Percentiles rank a stretch among this genome's conserved stretches.
Evolutionary conservation across 371 early-diverging fungal genomes (phyloP).

Genomic region (Parasitella parasitica): DNA sequence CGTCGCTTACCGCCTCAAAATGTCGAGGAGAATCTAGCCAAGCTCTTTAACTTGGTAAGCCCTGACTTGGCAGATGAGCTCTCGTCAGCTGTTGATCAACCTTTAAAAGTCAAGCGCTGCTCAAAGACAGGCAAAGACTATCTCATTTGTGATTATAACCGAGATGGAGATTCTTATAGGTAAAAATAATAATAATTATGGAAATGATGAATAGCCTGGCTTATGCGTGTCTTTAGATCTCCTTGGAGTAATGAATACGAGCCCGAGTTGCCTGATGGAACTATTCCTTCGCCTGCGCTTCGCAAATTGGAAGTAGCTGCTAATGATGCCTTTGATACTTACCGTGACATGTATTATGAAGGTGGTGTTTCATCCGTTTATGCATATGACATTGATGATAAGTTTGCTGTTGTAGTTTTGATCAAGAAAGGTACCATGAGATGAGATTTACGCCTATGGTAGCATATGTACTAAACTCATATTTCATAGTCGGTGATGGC

Average conservation of each 20-base stretch:
- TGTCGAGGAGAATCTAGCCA: slow-evolving; percentile 84
- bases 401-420: slow-evolving; percentile 93
- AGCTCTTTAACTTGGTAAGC: slow-evolving; percentile 73
- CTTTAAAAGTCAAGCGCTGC: slow-evolving; percentile 82
- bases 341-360: slow-evolving; percentile 94
- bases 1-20: slow-evolving; percentile 94
- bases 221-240: slow-evolving; percentile 57
- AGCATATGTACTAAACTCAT: neutral
- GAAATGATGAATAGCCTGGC: neutral
- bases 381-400: slow-evolving; percentile 70
- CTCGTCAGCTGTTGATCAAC: slow-evolving; percentile 90
- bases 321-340: slow-evolving; percentile 96
- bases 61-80: slow-evolving; percentile 92
- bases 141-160: slow-evolving; percentile 93
- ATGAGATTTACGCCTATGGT: neutral
- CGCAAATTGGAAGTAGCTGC: slow-evolving; percentile 89
- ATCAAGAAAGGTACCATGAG: slow-evolving; percentile 87
- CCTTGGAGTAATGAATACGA: slow-evolving; percentile 97
- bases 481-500: slow-evolving; percentile 60
- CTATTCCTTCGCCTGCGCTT: slow-evolving; percentile 74
- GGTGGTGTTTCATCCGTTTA: slow-evolving; percentile 97
- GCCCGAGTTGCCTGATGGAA: slow-evolving; percentile 81
- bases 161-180: slow-evolving; percentile 95
- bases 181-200: no score
- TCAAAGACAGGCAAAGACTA: slow-evolving; percentile 77